A percentile compares a stretch with the other conserved stretches of the same genome.
phyloP scores from a whole-genome alignment of 2,329 filamentous ascomycete species.

The Trichophyton simii region DNA sequence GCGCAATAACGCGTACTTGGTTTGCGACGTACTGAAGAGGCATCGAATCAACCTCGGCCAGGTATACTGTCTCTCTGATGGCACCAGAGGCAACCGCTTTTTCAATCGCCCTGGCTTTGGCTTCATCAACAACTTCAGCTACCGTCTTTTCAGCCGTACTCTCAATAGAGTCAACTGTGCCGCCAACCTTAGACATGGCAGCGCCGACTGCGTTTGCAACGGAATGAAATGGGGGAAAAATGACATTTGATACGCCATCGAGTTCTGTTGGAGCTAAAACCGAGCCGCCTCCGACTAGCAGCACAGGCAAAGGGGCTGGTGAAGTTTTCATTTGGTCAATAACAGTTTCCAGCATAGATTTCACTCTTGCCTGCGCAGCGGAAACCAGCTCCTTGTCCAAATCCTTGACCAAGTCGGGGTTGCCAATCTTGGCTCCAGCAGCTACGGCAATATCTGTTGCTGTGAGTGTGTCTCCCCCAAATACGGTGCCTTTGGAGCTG shows the following conservation, averaged over 20 bases:
- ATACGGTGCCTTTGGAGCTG: conserved; percentile 37
- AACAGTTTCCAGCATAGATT: conserved; percentile 36
- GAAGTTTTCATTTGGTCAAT: conserved; percentile 46
- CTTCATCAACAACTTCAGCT: conserved; percentile 12
- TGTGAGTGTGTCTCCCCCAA: conserved; percentile 43
- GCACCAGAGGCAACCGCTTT: conserved; percentile 38
- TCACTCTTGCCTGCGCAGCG: conserved; percentile 24
- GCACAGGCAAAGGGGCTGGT: conserved; percentile 37
- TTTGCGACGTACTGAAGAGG: conserved; percentile 45
- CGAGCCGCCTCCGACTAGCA: conserved; percentile 46
- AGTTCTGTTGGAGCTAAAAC: conserved; percentile 38
- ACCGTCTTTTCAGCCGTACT: conserved; percentile 24
- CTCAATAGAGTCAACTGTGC: conserved; percentile 39
- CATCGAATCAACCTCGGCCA: conserved; percentile 43
- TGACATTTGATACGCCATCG: conserved; percentile 38
- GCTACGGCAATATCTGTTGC: conserved; percentile 39
- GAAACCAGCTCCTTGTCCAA: conserved; percentile 12
- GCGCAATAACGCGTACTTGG: conserved; percentile 40
- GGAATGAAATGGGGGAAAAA: conserved; percentile 39
- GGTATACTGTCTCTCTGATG: conserved; percentile 30
- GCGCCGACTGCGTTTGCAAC: conserved; percentile 49
- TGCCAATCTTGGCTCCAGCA: conserved; percentile 15
- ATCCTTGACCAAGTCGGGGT: conserved; percentile 14
- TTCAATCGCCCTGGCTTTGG: conserved; percentile 27
- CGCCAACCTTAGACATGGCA: conserved; percentile 43